Conservation (phyloP, 129 eudicot species). For the carrot (Daucus carota) region DNA sequence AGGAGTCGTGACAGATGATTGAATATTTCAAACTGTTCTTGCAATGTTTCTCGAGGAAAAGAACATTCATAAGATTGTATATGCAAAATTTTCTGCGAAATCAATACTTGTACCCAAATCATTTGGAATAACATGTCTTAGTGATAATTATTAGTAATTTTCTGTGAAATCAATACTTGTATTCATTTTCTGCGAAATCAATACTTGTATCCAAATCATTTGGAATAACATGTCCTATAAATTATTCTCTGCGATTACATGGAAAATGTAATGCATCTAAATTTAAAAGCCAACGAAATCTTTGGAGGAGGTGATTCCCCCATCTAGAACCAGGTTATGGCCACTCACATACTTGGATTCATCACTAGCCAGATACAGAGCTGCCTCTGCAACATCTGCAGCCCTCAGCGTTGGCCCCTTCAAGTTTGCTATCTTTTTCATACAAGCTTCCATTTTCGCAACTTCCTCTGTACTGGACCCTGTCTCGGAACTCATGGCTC, state of each 20-base stretch:
- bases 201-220: no score
- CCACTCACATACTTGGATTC: constrained; percentile 77
- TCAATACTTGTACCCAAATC: no score
- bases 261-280: not conserved
- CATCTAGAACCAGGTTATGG: constrained; percentile 77
- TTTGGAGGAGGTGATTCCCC: constrained; percentile 54
- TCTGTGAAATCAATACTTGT: no score
- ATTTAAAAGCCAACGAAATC: constrained; percentile 49
- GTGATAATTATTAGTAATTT: no score
- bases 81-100: no score
- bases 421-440: constrained; percentile 45
- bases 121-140: not conserved
- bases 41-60: no score
- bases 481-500: constrained; percentile 15
- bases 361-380: constrained; percentile 70
- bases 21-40: no score
- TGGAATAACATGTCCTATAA: not conserved
- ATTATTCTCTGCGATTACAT: not conserved
- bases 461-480: constrained; percentile 22
- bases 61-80: no score
- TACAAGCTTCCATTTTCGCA: constrained; percentile 48
- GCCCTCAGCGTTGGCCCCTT: constrained; percentile 52
- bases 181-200: no score
- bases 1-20: no score
- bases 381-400: constrained; percentile 66